Evolutionary conservation across 768 basidiomycete species (phyloP), one percentile per base, ranked within the genome.

Genomic region (Auricularia sp.): DNA sequence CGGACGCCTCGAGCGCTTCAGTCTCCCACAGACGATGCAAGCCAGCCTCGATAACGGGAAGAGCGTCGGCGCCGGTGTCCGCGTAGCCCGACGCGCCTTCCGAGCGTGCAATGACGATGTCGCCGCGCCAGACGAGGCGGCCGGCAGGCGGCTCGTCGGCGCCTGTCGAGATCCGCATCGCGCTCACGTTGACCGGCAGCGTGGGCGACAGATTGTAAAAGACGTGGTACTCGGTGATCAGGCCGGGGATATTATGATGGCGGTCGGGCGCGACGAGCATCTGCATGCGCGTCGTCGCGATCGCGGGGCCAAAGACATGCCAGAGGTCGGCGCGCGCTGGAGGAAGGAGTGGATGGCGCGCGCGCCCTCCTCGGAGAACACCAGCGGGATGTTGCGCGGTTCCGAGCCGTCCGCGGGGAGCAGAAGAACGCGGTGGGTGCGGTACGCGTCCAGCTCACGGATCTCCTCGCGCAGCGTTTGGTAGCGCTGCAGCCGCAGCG

Each of bases 161-260:
- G 29, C 24, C 29, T 6, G 24, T 14, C 33, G 24, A 0, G 56
- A 59, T 59, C 24, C 18, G 56, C 34, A 59, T 13, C 24, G 56
- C 56, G 33, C 56, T 59, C 24, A 29, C 4, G 56, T 59, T 59
- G 21, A 34, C 24, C 0, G 24, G 56, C 56, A 59, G 24, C 4
- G 56, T 59, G 14, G 56, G 56, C 56, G 56, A 59, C 3, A 59
- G 56, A 29, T 35, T 59, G 56, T 59, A 59, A 18, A 33, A 59
- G 56, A 59, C 24, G 34, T 59, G 56, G 24, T 59, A 59, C 34
- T 59, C 56, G 56, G 24, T 34, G 56, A 14, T 59, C 8, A 33
- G 56, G 21, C 34, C 24, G 1, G 29, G 24, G 11, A 34, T 14
- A 1, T 29, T 24, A 4, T 59, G 29, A 1, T 14, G 56, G 2